These are phyloP conservation scores for Adenanthera pavonina DNA, from an alignment of 306 rosid species.

Conservation along the genomic window DNA sequence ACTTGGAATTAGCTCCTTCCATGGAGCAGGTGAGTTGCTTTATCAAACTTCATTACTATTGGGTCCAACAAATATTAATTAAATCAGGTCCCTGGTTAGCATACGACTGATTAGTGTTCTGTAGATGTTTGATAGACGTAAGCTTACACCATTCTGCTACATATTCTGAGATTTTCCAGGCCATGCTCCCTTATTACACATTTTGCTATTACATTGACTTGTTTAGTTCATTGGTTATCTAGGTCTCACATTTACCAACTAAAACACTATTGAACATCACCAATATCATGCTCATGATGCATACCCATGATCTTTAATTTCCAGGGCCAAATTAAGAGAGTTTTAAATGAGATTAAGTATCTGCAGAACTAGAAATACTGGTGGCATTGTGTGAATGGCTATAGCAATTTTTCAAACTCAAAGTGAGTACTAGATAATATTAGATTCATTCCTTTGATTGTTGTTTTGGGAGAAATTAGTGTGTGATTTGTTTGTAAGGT, in stretches of 20 bases:
- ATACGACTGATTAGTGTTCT: background rate
- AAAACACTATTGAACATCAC: constrained; percentile 11
- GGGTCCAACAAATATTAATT: background rate
- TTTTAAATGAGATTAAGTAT: constrained; percentile 38
- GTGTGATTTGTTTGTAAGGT: constrained; percentile 29
- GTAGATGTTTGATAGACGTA: background rate
- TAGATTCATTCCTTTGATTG: constrained; percentile 36
- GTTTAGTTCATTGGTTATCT: background rate
- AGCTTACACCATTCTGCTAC: background rate
- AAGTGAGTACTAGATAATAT: background rate
- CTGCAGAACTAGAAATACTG: constrained; percentile 24
- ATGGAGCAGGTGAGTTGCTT: constrained; percentile 48
- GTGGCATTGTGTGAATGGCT: constrained; percentile 14
- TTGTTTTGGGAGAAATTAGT: constrained; percentile 33
- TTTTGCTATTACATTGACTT: background rate
- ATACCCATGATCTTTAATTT: constrained; percentile 30
- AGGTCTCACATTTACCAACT: background rate
- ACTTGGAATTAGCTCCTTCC: constrained; percentile 47
- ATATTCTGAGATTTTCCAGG: background rate
- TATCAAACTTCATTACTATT: background rate
- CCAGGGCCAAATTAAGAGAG: constrained; percentile 51
- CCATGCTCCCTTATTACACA: background rate
- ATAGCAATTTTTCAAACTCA: constrained; percentile 37
- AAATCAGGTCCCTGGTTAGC: background rate
- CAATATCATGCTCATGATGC: background rate